These are phyloP conservation scores for Tetradesmus lagerheimii DNA, from an alignment of 139 green algal genomes.

Conservation along the genomic window DNA sequence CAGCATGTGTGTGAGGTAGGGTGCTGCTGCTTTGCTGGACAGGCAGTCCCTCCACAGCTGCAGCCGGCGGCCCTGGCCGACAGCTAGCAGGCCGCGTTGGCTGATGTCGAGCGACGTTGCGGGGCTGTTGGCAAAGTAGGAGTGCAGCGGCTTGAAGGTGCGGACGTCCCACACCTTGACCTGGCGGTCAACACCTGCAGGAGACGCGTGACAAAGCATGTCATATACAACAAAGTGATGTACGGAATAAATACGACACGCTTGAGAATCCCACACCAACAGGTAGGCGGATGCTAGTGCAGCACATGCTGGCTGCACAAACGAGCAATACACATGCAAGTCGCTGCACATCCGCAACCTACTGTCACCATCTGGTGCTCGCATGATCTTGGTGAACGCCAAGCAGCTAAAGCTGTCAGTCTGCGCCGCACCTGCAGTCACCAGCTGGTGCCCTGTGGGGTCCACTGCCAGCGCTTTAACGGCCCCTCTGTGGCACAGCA, in stretches of 20 bases:
- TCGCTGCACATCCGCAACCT: neutral
- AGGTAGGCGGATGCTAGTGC: too few relatives aligned
- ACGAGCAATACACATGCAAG: neutral
- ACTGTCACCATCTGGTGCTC: constrained; percentile 90
- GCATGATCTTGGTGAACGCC: too few relatives aligned
- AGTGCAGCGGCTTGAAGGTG: constrained; percentile 87
- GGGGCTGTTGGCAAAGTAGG: constrained; percentile 88
- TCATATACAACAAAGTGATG: neutral
- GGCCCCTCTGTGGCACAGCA: constrained; percentile 94
- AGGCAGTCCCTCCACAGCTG: constrained; percentile 94
- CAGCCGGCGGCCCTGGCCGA: constrained; percentile 80
- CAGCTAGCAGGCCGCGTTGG: constrained; percentile 92
- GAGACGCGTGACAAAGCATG: neutral
- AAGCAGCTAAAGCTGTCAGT: neutral
- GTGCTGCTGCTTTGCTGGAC: constrained; percentile 78
- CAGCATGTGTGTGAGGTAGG: constrained; percentile 92
- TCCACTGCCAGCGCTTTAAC: constrained; percentile 86
- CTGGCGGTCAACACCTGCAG: constrained; percentile 82
- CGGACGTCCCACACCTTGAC: constrained; percentile 95
- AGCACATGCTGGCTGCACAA: neutral
- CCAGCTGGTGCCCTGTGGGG: constrained; percentile 82
- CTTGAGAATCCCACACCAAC: too few relatives aligned
- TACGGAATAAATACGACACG: neutral
- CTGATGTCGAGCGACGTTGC: constrained; percentile 87
- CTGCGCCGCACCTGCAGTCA: constrained; percentile 65